These are phyloP conservation scores for Colletotrichum tofieldiae DNA, from an alignment of 2,329 filamentous ascomycete genomes.

Conservation along the genomic window DNA sequence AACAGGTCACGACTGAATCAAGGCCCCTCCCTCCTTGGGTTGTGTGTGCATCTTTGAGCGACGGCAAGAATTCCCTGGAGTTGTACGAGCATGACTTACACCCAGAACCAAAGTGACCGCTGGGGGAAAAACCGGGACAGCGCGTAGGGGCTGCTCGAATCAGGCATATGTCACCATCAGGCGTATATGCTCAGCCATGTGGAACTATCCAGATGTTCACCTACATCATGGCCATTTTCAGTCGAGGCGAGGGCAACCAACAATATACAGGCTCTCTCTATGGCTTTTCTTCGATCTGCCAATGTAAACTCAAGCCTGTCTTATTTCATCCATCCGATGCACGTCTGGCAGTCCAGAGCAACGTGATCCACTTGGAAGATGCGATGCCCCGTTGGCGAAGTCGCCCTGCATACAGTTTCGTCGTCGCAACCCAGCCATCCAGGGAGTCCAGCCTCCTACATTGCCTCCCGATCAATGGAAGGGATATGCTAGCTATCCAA, in stretches of 20 bases:
- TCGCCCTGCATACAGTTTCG: constrained; percentile 6
- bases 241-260: constrained; percentile 12
- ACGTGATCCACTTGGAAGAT: neutral
- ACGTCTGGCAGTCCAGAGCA: neutral
- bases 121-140: neutral
- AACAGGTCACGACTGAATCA: neutral
- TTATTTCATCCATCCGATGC: neutral
- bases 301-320: constrained; percentile 7
- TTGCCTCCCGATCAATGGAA: constrained; percentile 17
- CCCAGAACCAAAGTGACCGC: neutral
- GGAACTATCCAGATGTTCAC: neutral
- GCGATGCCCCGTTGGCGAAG: neutral
- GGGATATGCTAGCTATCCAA: constrained; percentile 28
- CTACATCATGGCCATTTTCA: constrained; percentile 10
- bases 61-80: neutral
- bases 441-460: constrained; percentile 40
- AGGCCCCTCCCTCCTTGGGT: neutral
- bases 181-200: neutral
- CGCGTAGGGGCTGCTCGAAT: neutral
- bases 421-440: constrained; percentile 13
- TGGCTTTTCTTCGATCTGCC: neutral
- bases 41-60: neutral
- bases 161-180: neutral
- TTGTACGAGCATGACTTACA: constrained; percentile 7
- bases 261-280: neutral